Conservation (phyloP, 805 yeast genomes). For the Yamadazyma insecticola region DNA sequence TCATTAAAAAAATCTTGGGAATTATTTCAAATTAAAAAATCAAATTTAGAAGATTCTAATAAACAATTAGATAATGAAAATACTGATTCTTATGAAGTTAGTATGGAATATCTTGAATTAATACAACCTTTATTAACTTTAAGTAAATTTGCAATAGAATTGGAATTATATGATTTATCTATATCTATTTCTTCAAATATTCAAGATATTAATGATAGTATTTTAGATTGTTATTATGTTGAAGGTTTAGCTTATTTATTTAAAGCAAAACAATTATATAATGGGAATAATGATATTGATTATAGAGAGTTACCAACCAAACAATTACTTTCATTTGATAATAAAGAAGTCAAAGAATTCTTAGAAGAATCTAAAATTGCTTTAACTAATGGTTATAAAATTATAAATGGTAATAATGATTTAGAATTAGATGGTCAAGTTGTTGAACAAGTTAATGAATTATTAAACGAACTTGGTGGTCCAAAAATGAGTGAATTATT, state of each 20-base stretch:
- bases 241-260: conserved; percentile 73
- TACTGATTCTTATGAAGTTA: conserved; percentile 40
- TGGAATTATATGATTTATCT: conserved; percentile 65
- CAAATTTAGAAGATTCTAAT: conserved; percentile 4
- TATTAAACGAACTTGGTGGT: conserved; percentile 60
- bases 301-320: conserved; percentile 35
- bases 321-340: conserved; percentile 7
- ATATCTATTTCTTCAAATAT: conserved; percentile 59
- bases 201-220: conserved; percentile 79
- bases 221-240: conserved; percentile 75
- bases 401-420: conserved; percentile 30
- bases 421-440: conserved; percentile 58
- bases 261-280: conserved; percentile 27
- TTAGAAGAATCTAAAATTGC: conserved; percentile 40
- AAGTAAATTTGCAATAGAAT: conserved; percentile 71
- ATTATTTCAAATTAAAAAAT: conserved; percentile 52
- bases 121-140: conserved; percentile 72
- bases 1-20: conserved; percentile 73
- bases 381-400: conserved; percentile 42
- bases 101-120: conserved; percentile 56
- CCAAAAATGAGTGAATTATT: conserved; percentile 40
- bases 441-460: conserved; percentile 44
- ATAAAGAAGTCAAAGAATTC: conserved; percentile 22
- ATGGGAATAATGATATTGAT: conserved; percentile 35
- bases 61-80: conserved; percentile 14